Percentiles rank a stretch among this genome's conserved stretches.
phyloP scores from a whole-genome alignment of 2,329 filamentous ascomycete species.

The Dendrostoma leiphaemia region DNA sequence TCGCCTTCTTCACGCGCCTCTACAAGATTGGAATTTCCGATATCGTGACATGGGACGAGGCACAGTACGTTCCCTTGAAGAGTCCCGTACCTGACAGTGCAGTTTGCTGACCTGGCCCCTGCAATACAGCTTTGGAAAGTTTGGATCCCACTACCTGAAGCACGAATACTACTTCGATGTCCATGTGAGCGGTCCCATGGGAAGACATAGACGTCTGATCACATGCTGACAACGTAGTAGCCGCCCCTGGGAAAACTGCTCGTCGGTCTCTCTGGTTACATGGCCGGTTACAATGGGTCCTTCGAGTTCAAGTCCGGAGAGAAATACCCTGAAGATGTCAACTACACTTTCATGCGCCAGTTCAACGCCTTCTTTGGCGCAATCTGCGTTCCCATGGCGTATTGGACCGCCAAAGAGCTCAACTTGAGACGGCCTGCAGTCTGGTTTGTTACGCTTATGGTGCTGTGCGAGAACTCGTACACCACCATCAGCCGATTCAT shows the following conservation, averaged over 20 bases:
- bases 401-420: slow-evolving; percentile 90
- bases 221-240: slow-evolving; percentile 37
- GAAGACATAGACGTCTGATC: not conserved
- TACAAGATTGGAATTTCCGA: slow-evolving; percentile 68
- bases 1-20: slow-evolving; percentile 65
- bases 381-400: slow-evolving; percentile 87
- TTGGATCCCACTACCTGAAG: slow-evolving; percentile 98
- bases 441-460: slow-evolving; percentile 95
- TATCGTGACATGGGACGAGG: slow-evolving; percentile 68
- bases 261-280: slow-evolving; percentile 90
- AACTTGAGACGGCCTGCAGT: slow-evolving; percentile 83
- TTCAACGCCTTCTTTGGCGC: slow-evolving; percentile 97
- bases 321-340: slow-evolving; percentile 86
- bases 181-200: slow-evolving; percentile 28
- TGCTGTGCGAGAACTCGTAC: slow-evolving; percentile 98
- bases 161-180: slow-evolving; percentile 98
- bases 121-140: slow-evolving; percentile 77
- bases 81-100: slow-evolving; percentile 10
- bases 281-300: slow-evolving; percentile 97
- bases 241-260: slow-evolving; percentile 98
- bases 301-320: slow-evolving; percentile 99
- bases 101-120: slow-evolving; percentile 26
- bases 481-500: slow-evolving; percentile 99
- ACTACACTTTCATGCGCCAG: slow-evolving; percentile 97
- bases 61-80: slow-evolving; percentile 51